These are phyloP conservation scores for Rhizopogon sp. DNA, from an alignment of 768 basidiomycete species.

Conservation along the genomic window DNA sequence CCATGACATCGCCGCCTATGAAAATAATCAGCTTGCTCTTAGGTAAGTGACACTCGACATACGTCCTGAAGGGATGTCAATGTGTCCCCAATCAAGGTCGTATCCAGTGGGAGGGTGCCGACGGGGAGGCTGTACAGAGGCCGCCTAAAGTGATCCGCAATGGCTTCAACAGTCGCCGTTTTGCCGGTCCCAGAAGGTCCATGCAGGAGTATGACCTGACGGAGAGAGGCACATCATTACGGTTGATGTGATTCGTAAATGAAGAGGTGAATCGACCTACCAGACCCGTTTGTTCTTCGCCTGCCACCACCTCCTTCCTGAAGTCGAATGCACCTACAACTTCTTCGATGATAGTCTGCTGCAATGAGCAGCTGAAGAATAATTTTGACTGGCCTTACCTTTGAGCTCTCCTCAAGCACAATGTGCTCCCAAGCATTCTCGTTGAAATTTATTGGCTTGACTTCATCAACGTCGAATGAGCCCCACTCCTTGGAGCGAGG, in stretches of 20 bases:
- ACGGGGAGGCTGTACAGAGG: not conserved
- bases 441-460: not conserved
- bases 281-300: not conserved
- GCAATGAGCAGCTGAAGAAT: not conserved
- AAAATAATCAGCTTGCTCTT: not conserved
- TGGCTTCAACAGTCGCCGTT: constrained; percentile 36
- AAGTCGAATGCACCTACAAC: not conserved
- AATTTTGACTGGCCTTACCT: not conserved
- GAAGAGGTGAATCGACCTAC: not conserved
- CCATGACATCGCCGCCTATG: not conserved
- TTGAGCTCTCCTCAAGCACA: not conserved
- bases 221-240: not conserved
- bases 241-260: not conserved
- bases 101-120: not conserved
- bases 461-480: not conserved
- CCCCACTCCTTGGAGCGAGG: not conserved
- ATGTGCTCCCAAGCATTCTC: constrained; percentile 3
- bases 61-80: not conserved
- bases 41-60: not conserved
- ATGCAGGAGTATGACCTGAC: constrained; percentile 81
- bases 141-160: not conserved
- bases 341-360: not conserved
- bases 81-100: not conserved
- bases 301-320: not conserved
- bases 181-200: constrained; percentile 99